Percentiles rank a stretch among this genome's conserved stretches.
Evolutionary conservation across 2,329 filamentous ascomycete genomes (phyloP).

Genomic region (Fusarium poae): DNA sequence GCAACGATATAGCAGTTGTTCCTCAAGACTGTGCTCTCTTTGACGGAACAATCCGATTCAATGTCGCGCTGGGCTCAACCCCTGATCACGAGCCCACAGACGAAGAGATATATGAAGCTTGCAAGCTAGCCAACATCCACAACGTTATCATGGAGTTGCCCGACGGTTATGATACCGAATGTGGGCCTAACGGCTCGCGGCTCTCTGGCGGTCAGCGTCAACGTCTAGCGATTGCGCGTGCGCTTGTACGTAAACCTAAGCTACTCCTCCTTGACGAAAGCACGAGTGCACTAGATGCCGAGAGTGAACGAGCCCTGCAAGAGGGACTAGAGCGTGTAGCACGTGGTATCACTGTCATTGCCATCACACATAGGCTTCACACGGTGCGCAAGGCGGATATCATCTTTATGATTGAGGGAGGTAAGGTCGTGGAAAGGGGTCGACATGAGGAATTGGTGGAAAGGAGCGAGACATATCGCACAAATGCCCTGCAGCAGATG

Average conservation of each 20-base stretch:
- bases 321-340: constrained; percentile 72
- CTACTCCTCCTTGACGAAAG: constrained; percentile 85
- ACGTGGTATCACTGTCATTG: constrained; percentile 67
- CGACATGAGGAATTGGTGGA: constrained; percentile 67
- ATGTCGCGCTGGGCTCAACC: constrained; percentile 66
- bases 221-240: constrained; percentile 81
- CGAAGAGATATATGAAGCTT: constrained; percentile 75
- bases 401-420: constrained; percentile 70
- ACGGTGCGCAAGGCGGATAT: constrained; percentile 69
- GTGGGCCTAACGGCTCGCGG: constrained; percentile 79
- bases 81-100: constrained; percentile 68
- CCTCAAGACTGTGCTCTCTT: constrained; percentile 71
- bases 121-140: constrained; percentile 77
- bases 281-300: constrained; percentile 81
- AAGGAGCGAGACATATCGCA: constrained; percentile 65
- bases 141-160: constrained; percentile 73
- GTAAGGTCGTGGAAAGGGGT: constrained; percentile 64
- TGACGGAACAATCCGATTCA: constrained; percentile 68
- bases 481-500: constrained; percentile 67
- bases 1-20: constrained; percentile 67
- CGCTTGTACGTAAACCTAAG: constrained; percentile 77
- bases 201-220: constrained; percentile 86
- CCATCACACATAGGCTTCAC: constrained; percentile 69
- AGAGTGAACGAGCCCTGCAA: constrained; percentile 75
- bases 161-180: constrained; percentile 74